These are phyloP conservation scores for Heterobasidion occidentale DNA, from an alignment of 1,284 basidiomycete genomes.

Conservation along the genomic window DNA sequence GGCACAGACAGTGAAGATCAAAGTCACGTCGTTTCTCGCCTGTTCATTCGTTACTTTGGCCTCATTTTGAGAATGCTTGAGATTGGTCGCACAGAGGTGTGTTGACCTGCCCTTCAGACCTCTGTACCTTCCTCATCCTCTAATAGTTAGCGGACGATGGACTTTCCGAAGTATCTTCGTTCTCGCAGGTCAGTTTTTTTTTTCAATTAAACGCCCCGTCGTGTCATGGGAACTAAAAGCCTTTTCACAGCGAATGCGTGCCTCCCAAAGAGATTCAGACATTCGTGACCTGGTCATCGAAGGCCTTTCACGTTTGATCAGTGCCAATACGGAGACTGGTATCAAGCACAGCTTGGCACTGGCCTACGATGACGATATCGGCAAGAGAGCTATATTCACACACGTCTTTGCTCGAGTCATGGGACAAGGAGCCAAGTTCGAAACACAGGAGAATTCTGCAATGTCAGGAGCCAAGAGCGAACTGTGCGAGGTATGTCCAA, in stretches of 20 bases:
- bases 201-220: background rate
- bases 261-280: slow-evolving; percentile 48
- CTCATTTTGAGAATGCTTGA: slow-evolving; percentile 60
- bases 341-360: slow-evolving; percentile 82
- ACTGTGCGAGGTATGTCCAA: slow-evolving; percentile 53
- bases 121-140: background rate
- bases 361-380: slow-evolving; percentile 71
- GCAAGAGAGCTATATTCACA: slow-evolving; percentile 77
- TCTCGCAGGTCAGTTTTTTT: slow-evolving; percentile 34
- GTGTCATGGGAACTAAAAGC: background rate
- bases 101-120: slow-evolving; percentile 9
- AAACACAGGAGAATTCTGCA: slow-evolving; percentile 46
- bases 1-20: slow-evolving; percentile 54
- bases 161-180: slow-evolving; percentile 42
- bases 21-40: slow-evolving; percentile 61
- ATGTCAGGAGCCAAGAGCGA: slow-evolving; percentile 46
- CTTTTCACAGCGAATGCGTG: slow-evolving; percentile 32
- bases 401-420: slow-evolving; percentile 86
- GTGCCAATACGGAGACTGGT: slow-evolving; percentile 82
- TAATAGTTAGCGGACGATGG: slow-evolving; percentile 27
- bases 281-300: slow-evolving; percentile 67
- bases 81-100: slow-evolving; percentile 39
- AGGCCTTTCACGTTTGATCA: slow-evolving; percentile 76
- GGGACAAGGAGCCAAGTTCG: slow-evolving; percentile 70
- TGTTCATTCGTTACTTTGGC: slow-evolving; percentile 73